Conservation (phyloP, 2,329 filamentous ascomycete species). For the Phyllosticta paracitricarpa region DNA sequence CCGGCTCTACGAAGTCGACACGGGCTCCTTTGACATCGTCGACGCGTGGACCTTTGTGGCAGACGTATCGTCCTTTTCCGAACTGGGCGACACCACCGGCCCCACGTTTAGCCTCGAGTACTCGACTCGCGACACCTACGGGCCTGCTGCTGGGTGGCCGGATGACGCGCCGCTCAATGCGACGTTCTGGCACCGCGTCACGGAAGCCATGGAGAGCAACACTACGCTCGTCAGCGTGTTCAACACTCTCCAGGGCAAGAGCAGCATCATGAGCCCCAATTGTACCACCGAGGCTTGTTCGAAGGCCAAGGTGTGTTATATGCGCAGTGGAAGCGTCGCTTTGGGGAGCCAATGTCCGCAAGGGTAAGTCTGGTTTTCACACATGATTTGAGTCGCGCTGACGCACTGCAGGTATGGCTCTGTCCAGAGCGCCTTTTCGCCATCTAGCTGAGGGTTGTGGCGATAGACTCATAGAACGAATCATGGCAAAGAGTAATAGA, state of each 20-base stretch:
- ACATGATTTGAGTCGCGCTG: background rate
- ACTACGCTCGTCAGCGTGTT: conserved; percentile 38
- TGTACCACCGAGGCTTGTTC: conserved; percentile 44
- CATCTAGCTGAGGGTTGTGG: background rate
- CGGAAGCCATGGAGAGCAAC: conserved; percentile 46
- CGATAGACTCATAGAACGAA: background rate
- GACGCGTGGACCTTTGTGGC: conserved; percentile 45
- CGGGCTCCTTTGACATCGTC: conserved; percentile 43
- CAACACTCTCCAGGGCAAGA: conserved; percentile 45
- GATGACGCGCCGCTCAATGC: conserved; percentile 43
- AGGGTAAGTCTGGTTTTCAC: conserved; percentile 26
- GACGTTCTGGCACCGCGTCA: conserved; percentile 50
- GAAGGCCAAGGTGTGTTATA: conserved; percentile 49
- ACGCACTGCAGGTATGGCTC: conserved; percentile 24
- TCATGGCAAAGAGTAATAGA: background rate
- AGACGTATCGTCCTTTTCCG: conserved; percentile 38
- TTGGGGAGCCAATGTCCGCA: conserved; percentile 43
- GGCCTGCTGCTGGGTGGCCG: conserved; percentile 35
- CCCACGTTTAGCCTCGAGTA: conserved; percentile 43
- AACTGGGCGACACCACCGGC: conserved; percentile 29
- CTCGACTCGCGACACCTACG: conserved; percentile 42
- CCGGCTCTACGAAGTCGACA: conserved; percentile 47
- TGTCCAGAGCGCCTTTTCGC: conserved; percentile 30
- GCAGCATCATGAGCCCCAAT: conserved; percentile 39
- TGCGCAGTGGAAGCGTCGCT: conserved; percentile 45